A percentile compares a stretch with the other conserved stretches of the same genome.
Evolutionary conservation across 768 basidiomycete species (phyloP).

Genomic region (Rhizopogon vinicolor): DNA sequence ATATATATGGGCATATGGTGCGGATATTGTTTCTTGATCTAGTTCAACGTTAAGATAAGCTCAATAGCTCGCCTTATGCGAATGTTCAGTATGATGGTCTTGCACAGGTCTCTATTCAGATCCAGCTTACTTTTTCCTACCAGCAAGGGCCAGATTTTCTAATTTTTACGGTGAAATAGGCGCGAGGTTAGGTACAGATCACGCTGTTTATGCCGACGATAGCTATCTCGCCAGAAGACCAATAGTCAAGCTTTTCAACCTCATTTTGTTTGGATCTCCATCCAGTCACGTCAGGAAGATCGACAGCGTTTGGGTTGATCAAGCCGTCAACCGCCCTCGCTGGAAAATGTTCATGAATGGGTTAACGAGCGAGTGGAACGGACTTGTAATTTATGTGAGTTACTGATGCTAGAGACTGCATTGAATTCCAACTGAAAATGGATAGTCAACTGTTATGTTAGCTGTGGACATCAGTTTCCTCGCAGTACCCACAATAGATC

Average conservation of each 20-base stretch:
- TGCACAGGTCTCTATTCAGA: not conserved
- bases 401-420: not conserved
- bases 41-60: not conserved
- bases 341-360: conserved; percentile 20
- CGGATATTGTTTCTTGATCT: not conserved
- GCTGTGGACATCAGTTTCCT: conserved; percentile 29
- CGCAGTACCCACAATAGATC: conserved; percentile 25
- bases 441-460: conserved; percentile 29
- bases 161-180: conserved; percentile 34
- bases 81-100: conserved; percentile 1
- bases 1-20: not conserved
- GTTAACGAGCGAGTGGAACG: conserved; percentile 10
- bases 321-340: conserved; percentile 1
- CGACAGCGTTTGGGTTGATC: conserved; percentile 4
- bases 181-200: conserved; percentile 27
- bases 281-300: conserved; percentile 31
- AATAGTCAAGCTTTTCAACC: not conserved
- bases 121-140: not conserved
- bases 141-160: conserved; percentile 24
- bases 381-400: conserved; percentile 9
- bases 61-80: conserved; percentile 5
- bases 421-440: not conserved
- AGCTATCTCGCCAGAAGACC: not conserved
- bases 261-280: conserved; percentile 42
- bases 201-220: conserved; percentile 17